phyloP scores from a whole-genome alignment of 257 asterid genomes.

The Lithospermum erythrorhizon region DNA sequence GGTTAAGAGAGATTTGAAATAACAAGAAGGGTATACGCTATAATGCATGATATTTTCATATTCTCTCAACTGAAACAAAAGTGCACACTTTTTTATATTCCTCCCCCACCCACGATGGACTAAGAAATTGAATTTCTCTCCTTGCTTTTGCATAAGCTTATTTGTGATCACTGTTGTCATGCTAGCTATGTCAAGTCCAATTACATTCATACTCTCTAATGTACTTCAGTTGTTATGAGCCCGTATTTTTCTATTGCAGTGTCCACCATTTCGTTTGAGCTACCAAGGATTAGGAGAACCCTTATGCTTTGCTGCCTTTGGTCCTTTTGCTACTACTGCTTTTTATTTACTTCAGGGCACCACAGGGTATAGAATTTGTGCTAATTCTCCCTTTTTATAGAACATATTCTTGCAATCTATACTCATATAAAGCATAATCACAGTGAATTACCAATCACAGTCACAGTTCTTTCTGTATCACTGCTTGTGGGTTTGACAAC shows the following conservation, averaged over 20 bases:
- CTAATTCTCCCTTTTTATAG: not conserved
- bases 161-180: too few relatives aligned
- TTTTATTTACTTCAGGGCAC: constrained; percentile 76
- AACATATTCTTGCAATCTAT: not conserved
- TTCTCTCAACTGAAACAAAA: too few relatives aligned
- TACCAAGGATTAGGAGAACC: constrained; percentile 88
- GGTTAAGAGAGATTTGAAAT: too few relatives aligned
- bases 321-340: constrained; percentile 85
- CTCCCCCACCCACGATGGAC: too few relatives aligned
- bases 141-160: too few relatives aligned
- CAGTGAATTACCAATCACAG: constrained; percentile 51
- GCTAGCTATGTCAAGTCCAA: too few relatives aligned
- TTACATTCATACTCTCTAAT: too few relatives aligned
- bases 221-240: not conserved
- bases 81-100: too few relatives aligned
- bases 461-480: constrained; percentile 55
- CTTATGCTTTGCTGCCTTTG: constrained; percentile 87
- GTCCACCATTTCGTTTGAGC: constrained; percentile 90
- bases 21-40: too few relatives aligned
- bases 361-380: constrained; percentile 30
- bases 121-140: too few relatives aligned
- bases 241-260: constrained; percentile 28
- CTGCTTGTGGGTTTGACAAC: constrained; percentile 83
- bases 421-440: constrained; percentile 8
- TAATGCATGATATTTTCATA: too few relatives aligned